Evolutionary conservation across 495 filamentous ascomycete genomes (phyloP).

Genomic region (Neurospora sp.): DNA sequence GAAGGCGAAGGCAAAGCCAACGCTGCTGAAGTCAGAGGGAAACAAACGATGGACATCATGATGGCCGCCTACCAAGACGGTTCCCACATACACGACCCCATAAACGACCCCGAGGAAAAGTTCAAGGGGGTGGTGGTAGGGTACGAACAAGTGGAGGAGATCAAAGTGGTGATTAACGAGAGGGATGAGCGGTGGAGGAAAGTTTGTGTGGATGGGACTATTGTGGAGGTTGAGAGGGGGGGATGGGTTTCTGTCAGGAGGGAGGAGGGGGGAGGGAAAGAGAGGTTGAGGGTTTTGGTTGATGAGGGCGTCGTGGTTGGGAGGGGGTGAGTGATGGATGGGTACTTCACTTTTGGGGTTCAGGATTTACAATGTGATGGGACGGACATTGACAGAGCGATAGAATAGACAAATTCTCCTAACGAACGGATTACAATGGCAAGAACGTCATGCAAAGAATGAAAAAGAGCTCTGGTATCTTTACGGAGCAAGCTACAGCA

Average conservation of each 20-base stretch:
- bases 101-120: conserved; percentile 15
- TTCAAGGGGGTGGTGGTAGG: conserved; percentile 44
- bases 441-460: background rate
- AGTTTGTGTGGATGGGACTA: conserved; percentile 82
- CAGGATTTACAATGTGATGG: too few species aligned
- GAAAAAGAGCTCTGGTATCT: background rate
- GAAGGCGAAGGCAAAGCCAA: background rate
- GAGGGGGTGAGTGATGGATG: background rate
- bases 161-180: conserved; percentile 58
- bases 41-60: conserved; percentile 67
- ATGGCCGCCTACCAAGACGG: conserved; percentile 62
- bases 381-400: too few species aligned
- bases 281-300: conserved; percentile 26
- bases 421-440: too few species aligned
- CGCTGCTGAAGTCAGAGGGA: conserved; percentile 20
- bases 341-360: background rate
- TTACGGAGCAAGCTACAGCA: background rate
- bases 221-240: conserved; percentile 56
- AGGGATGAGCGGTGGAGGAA: conserved; percentile 61
- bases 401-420: too few species aligned
- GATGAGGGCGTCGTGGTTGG: conserved; percentile 4
- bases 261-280: conserved; percentile 8
- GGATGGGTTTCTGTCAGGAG: conserved; percentile 59
- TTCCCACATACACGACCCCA: conserved; percentile 36
- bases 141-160: conserved; percentile 54